These are phyloP conservation scores for Kuraishia capsulata DNA, from an alignment of 805 yeast species.

Conservation along the genomic window DNA sequence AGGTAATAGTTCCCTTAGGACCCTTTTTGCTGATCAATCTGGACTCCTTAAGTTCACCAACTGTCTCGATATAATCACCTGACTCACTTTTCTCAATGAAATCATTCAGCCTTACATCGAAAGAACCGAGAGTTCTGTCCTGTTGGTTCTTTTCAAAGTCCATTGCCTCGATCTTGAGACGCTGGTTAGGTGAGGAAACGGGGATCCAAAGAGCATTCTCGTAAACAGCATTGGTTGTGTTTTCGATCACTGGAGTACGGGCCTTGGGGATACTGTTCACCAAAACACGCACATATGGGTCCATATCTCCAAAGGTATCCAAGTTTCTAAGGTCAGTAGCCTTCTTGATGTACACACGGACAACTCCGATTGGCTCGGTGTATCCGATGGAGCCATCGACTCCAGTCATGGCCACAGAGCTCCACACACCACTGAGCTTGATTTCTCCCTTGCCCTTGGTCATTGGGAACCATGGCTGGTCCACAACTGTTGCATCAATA, in stretches of 20 bases:
- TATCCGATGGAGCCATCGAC: constrained; percentile 71
- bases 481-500: constrained; percentile 70
- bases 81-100: constrained; percentile 62
- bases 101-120: constrained; percentile 59
- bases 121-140: constrained; percentile 83
- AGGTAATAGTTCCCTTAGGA: constrained; percentile 74
- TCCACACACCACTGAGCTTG: constrained; percentile 68
- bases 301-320: constrained; percentile 84
- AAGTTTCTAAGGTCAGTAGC: constrained; percentile 75
- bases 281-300: constrained; percentile 80
- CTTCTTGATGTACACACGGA: constrained; percentile 60
- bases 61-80: constrained; percentile 50
- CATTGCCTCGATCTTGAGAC: constrained; percentile 81
- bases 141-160: constrained; percentile 73
- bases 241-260: constrained; percentile 62
- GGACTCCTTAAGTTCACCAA: constrained; percentile 47
- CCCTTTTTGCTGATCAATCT: constrained; percentile 67
- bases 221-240: constrained; percentile 75
- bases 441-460: constrained; percentile 64
- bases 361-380: constrained; percentile 90
- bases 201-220: constrained; percentile 77
- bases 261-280: constrained; percentile 70
- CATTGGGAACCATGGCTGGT: constrained; percentile 69
- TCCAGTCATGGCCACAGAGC: constrained; percentile 66
- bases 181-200: constrained; percentile 75